These are phyloP conservation scores for Albophoma yamanashiensis DNA, from an alignment of 2,329 filamentous ascomycete genomes.

Conservation along the genomic window DNA sequence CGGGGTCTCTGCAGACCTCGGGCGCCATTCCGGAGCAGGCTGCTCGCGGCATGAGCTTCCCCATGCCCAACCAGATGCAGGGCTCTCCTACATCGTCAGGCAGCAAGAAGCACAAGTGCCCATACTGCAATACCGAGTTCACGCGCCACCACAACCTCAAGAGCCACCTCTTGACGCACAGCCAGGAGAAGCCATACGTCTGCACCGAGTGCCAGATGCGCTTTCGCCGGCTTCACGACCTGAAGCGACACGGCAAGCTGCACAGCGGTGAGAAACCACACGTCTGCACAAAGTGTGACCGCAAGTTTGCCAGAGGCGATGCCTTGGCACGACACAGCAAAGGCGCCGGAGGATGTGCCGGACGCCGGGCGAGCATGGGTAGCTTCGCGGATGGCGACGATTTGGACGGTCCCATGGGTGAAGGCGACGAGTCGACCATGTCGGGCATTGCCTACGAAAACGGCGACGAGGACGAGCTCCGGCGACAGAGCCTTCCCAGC, in stretches of 20 bases:
- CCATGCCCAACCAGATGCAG: conserved; percentile 35
- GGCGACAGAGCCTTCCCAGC: conserved; percentile 61
- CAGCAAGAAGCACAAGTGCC: conserved; percentile 89
- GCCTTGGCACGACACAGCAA: conserved; percentile 92
- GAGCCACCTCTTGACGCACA: conserved; percentile 92
- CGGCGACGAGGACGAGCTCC: conserved; percentile 50
- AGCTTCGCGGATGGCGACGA: conserved; percentile 75
- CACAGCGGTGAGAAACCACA: conserved; percentile 95
- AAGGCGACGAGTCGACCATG: conserved; percentile 47
- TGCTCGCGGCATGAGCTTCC: conserved; percentile 45
- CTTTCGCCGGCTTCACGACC: conserved; percentile 84
- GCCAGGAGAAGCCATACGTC: conserved; percentile 94
- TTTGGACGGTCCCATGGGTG: conserved; percentile 38
- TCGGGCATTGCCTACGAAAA: conserved; percentile 45
- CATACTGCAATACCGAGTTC: conserved; percentile 92
- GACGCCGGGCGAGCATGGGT: conserved; percentile 75
- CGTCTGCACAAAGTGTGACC: conserved; percentile 86
- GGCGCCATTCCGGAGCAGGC: conserved; percentile 32
- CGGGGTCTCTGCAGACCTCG: conserved; percentile 35
- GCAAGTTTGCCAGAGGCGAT: conserved; percentile 91
- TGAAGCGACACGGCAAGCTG: conserved; percentile 93
- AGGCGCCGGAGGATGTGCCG: conserved; percentile 89
- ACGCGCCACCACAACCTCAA: conserved; percentile 96
- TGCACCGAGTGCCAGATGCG: conserved; percentile 89
- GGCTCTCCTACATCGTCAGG: conserved; percentile 46